These are phyloP conservation scores for Epichloe sibirici DNA, from an alignment of 2,329 filamentous ascomycete genomes.

Conservation along the genomic window DNA sequence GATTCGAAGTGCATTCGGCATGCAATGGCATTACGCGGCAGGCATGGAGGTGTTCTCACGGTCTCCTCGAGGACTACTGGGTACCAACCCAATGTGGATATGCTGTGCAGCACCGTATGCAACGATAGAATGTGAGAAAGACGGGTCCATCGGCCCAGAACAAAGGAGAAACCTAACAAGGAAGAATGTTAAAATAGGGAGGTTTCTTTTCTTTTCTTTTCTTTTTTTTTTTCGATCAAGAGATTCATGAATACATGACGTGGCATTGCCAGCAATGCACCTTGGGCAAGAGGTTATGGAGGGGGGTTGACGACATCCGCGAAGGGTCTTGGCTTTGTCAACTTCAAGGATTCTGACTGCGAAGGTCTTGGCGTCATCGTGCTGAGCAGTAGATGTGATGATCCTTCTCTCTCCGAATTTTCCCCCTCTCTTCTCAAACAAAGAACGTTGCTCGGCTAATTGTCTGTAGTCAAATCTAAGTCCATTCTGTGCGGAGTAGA, in stretches of 20 bases:
- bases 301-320: not conserved
- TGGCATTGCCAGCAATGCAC: constrained; percentile 1
- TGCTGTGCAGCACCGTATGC: too few relatives aligned
- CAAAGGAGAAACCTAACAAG: not conserved
- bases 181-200: too few relatives aligned
- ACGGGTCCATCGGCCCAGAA: not conserved
- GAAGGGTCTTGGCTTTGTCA: not conserved
- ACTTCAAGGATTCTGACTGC: not conserved
- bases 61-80: too few relatives aligned
- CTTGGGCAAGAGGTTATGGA: not conserved
- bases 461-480: not conserved
- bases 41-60: too few relatives aligned
- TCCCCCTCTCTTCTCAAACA: not conserved
- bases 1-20: too few relatives aligned
- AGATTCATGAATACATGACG: not conserved
- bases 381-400: not conserved
- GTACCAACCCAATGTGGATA: too few relatives aligned
- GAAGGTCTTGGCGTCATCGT: not conserved
- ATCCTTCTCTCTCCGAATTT: too few relatives aligned
- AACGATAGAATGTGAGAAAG: not conserved
- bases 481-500: not conserved
- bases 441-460: not conserved
- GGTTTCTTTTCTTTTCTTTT: too few relatives aligned
- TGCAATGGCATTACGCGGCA: too few relatives aligned
- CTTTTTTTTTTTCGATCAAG: too few relatives aligned